phyloP scores from a whole-genome alignment of 2,329 filamentous ascomycete genomes.

The Trichoderma sp. region DNA sequence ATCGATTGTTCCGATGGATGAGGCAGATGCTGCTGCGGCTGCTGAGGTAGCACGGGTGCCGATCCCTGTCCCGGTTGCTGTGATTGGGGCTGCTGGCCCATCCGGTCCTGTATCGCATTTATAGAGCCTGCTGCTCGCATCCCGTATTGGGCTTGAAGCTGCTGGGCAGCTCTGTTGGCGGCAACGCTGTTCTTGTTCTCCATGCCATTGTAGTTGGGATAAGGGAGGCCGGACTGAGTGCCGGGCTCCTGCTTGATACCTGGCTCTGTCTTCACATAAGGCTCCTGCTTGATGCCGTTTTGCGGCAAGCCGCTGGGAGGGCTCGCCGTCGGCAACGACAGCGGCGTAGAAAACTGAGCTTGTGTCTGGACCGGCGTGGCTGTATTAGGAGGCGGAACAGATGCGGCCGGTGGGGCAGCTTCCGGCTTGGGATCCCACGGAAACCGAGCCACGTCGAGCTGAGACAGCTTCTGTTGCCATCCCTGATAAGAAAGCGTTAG shows the following conservation, averaged over 20 bases:
- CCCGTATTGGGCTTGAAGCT: slow-evolving; percentile 59
- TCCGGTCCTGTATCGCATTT: slow-evolving; percentile 54
- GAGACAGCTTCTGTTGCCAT: slow-evolving; percentile 90
- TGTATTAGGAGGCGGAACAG: slow-evolving; percentile 29
- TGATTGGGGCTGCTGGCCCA: slow-evolving; percentile 32
- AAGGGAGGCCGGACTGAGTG: slow-evolving; percentile 33
- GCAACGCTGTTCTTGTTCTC: slow-evolving; percentile 42
- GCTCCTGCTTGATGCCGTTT: slow-evolving; percentile 45
- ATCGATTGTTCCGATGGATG: slow-evolving; percentile 33
- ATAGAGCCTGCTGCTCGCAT: slow-evolving; percentile 63
- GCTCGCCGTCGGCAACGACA: slow-evolving; percentile 32
- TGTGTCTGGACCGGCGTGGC: slow-evolving; percentile 29
- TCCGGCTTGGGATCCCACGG: slow-evolving; percentile 92
- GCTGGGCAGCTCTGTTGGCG: slow-evolving; percentile 53
- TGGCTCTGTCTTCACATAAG: slow-evolving; percentile 48
- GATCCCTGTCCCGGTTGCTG: slow-evolving; percentile 29
- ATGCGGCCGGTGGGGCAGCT: slow-evolving; percentile 40
- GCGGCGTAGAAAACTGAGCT: slow-evolving; percentile 32
- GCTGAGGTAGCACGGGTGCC: slow-evolving; percentile 26
- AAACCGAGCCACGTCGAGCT: slow-evolving; percentile 79
- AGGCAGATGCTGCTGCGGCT: slow-evolving; percentile 26
- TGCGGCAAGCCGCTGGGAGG: slow-evolving; percentile 31
- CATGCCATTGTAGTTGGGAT: slow-evolving; percentile 33
- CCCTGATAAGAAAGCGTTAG: slow-evolving; percentile 52
- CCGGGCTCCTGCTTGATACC: slow-evolving; percentile 46